Evolutionary conservation across 1,284 basidiomycete species (phyloP), one percentile per base, ranked within the genome.

Genomic region (Cystobasidiaceae sp.): DNA sequence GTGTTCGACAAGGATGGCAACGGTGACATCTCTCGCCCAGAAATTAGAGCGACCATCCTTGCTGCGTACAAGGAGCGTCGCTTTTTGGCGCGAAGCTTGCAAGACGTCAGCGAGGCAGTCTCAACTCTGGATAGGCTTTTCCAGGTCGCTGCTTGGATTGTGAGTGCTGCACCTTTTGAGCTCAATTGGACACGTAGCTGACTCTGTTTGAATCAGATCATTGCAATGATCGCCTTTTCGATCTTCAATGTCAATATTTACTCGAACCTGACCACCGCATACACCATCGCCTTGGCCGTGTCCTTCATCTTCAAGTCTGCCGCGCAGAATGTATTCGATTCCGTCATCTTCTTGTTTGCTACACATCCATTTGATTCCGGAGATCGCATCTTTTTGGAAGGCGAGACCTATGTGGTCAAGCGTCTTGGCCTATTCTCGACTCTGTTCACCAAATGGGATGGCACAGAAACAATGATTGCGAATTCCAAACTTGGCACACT

Each of bases 291-390:
- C 2, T 66, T 70, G 21, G 69, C 69, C 21, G 63, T 61, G 2
- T 67, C 69, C 13, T 70, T 70, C 32, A 68, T 70, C 25, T 70
- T 70, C 46, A 70, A 70, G 54, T 61, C 56, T 19, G 68, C 69
- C 1, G 69, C 69, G 11, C 67, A 65, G 13, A 70, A 68, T 43
- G 67, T 70, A 15, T 70, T 70, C 54, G 69, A 70, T 55, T 58
- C 62, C n/a, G 68, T 70, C 46, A 68, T 70, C 44, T 66, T 70
- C 63, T 46, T 70, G 9, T 70, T 70, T 37, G 67, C 67, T 33
- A 68, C 69, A 15, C 69, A 70, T 50, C 69, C 69, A 3, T 68
- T 64, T 34, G 61, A 64, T 45, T 68, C 69, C 19, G 69, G 69
- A 7, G 69, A 70, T 45, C 46, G 69, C 43, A 57, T 67, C 43